phyloP scores from a whole-genome alignment of 169 alveolate species.

The Plasmodium falciparum region DNA sequence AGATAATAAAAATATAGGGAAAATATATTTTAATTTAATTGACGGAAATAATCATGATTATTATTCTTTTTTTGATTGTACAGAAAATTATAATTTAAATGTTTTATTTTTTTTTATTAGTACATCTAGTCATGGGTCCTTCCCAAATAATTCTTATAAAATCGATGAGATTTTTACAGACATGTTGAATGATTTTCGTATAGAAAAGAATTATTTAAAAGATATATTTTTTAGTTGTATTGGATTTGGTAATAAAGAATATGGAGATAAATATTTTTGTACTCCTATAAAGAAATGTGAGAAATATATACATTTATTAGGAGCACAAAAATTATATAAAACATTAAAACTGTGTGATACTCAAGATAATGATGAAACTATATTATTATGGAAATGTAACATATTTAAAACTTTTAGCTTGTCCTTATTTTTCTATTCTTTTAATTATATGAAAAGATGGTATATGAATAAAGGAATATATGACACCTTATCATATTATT shows the following conservation, averaged over 20 bases:
- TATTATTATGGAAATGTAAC: slow-evolving; percentile 40
- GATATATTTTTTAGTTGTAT: slow-evolving; percentile 66
- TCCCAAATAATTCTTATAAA: slow-evolving; percentile 51
- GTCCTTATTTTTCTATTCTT: slow-evolving; percentile 30
- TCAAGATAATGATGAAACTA: slow-evolving; percentile 22
- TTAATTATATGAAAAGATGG: slow-evolving; percentile 11
- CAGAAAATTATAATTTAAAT: slow-evolving; percentile 46
- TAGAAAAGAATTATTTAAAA: slow-evolving; percentile 45
- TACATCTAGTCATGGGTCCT: slow-evolving; percentile 59
- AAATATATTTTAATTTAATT: slow-evolving; percentile 18
- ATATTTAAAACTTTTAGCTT: slow-evolving; percentile 40
- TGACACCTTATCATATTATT: slow-evolving; percentile 18
- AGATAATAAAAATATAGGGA: slow-evolving; percentile 5
- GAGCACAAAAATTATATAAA: slow-evolving; percentile 35
- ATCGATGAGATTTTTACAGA: slow-evolving; percentile 41
- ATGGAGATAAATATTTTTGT: slow-evolving; percentile 62
- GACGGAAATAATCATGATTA: slow-evolving; percentile 39
- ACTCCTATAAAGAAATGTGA: slow-evolving; percentile 59
- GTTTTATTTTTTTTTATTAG: slow-evolving; percentile 42
- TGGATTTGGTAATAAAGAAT: slow-evolving; percentile 67
- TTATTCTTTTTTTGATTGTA: slow-evolving; percentile 32
- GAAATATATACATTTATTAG: slow-evolving; percentile 23
- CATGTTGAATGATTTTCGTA: slow-evolving; percentile 16
- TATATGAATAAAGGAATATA: slow-evolving; percentile 9
- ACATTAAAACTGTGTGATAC: slow-evolving; percentile 46